phyloP scores from a whole-genome alignment of 2,329 filamentous ascomycete genomes.

The Trichophyton verrucosum region DNA sequence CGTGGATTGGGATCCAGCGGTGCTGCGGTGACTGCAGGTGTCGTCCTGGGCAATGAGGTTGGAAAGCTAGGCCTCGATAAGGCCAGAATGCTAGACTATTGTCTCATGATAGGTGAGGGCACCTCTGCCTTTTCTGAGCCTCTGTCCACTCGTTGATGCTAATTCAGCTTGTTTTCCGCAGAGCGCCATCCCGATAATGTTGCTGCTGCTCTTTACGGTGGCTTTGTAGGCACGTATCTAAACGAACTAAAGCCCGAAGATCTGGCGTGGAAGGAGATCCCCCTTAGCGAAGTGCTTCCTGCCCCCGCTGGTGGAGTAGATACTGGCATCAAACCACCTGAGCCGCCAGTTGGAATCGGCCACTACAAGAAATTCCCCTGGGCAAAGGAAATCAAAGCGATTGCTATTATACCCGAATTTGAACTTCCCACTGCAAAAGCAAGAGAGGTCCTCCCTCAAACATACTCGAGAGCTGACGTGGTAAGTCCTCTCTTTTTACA shows the following conservation, averaged over 20 bases:
- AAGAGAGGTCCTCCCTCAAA: constrained; percentile 66
- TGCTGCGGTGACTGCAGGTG: constrained; percentile 87
- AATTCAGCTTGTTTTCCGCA: constrained; percentile 12
- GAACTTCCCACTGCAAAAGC: constrained; percentile 91
- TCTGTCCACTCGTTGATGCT: neutral
- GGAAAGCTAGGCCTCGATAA: constrained; percentile 65
- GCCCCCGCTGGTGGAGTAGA: constrained; percentile 82
- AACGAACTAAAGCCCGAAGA: constrained; percentile 85
- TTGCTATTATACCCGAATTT: constrained; percentile 92
- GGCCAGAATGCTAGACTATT: constrained; percentile 84
- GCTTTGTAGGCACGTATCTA: constrained; percentile 92
- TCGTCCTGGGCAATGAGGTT: constrained; percentile 82
- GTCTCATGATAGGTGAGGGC: constrained; percentile 73
- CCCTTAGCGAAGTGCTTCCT: constrained; percentile 83
- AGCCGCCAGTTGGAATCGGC: constrained; percentile 83
- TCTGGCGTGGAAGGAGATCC: constrained; percentile 81
- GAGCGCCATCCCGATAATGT: constrained; percentile 88
- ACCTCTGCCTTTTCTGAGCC: neutral
- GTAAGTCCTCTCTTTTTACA: constrained; percentile 39
- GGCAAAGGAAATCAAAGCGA: constrained; percentile 89
- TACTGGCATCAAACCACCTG: constrained; percentile 72
- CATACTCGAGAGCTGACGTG: constrained; percentile 70
- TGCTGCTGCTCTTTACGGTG: constrained; percentile 85
- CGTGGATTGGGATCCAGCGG: constrained; percentile 90
- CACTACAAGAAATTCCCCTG: constrained; percentile 94